Conservation (phyloP, 352 stramenopile genomes). For the Elongisporangium undulatum region DNA sequence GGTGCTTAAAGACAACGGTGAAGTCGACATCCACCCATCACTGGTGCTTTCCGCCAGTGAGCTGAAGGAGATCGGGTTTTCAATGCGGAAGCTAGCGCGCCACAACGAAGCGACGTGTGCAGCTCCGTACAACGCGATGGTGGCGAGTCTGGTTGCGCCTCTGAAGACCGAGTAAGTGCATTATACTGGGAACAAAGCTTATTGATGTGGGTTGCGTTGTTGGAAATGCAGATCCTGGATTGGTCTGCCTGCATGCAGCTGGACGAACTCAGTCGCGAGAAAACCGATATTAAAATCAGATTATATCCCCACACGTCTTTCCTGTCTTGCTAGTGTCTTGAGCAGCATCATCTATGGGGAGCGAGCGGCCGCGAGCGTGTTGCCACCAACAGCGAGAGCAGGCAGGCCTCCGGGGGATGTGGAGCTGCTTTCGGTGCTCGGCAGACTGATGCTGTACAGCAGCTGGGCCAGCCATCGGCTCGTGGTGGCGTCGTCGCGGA, state of each 20-base stretch:
- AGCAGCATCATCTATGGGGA: neutral
- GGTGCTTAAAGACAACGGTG: conserved; percentile 10
- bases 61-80: conserved; percentile 23
- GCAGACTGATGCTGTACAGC: conserved; percentile 87
- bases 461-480: conserved; percentile 96
- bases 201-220: too few relatives aligned
- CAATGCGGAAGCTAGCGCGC: conserved; percentile 38
- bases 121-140: conserved; percentile 57
- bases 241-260: too few relatives aligned
- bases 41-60: conserved; percentile 43
- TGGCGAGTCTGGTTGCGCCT: conserved; percentile 33
- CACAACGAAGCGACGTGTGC: conserved; percentile 70
- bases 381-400: neutral
- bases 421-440: neutral
- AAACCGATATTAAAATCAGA: too few relatives aligned
- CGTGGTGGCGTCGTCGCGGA: conserved; percentile 96
- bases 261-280: too few relatives aligned
- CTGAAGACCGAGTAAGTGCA: conserved; percentile 6
- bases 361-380: neutral
- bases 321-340: neutral
- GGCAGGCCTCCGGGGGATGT: neutral
- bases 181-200: too few relatives aligned
- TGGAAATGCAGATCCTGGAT: too few relatives aligned
- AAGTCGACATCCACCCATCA: conserved; percentile 37
- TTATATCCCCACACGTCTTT: neutral